Conservation (phyloP, 1,284 basidiomycete genomes). For the Ganoderma resinaceum region DNA sequence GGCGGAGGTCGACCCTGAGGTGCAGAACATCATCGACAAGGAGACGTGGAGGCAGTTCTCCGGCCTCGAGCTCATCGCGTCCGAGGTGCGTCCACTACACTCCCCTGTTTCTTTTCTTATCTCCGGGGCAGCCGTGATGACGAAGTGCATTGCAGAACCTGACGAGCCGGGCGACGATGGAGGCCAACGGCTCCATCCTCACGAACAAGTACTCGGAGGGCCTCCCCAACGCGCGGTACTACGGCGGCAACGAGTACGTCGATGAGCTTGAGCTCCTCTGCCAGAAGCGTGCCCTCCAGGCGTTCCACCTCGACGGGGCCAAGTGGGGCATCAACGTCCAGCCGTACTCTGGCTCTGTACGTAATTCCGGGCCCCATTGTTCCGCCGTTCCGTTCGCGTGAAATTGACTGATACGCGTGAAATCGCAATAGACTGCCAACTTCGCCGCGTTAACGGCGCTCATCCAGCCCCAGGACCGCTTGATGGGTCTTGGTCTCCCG, state of each 20-base stretch:
- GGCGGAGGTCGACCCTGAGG: slow-evolving; percentile 91
- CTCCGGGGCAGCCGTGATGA: slow-evolving; percentile 9
- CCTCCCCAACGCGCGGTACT: slow-evolving; percentile 95
- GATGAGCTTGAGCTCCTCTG: slow-evolving; percentile 96
- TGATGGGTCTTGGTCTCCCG: slow-evolving; percentile 99
- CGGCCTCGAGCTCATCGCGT: slow-evolving; percentile 96
- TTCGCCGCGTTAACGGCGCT: slow-evolving; percentile 98
- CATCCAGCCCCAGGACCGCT: slow-evolving; percentile 96
- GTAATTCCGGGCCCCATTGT: slow-evolving; percentile 19
- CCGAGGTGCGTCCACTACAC: slow-evolving; percentile 65
- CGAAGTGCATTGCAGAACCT: slow-evolving; percentile 70
- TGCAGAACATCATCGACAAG: slow-evolving; percentile 98
- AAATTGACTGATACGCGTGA: slow-evolving; percentile 10
- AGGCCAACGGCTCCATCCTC: slow-evolving; percentile 98
- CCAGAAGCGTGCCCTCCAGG: slow-evolving; percentile 94
- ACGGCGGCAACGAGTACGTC: slow-evolving; percentile 97
- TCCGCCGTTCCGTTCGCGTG: not conserved
- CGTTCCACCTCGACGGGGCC: slow-evolving; percentile 94
- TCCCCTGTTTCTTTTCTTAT: slow-evolving; percentile 30
- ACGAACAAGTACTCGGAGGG: slow-evolving; percentile 99
- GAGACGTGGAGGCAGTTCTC: slow-evolving; percentile 99
- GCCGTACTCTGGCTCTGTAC: slow-evolving; percentile 91
- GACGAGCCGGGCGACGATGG: slow-evolving; percentile 93
- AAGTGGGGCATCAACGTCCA: slow-evolving; percentile 99
- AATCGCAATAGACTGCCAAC: slow-evolving; percentile 50